These are phyloP conservation scores for Coemansia umbellata DNA, from an alignment of 192 early-diverging fungal genomes.

Conservation along the genomic window DNA sequence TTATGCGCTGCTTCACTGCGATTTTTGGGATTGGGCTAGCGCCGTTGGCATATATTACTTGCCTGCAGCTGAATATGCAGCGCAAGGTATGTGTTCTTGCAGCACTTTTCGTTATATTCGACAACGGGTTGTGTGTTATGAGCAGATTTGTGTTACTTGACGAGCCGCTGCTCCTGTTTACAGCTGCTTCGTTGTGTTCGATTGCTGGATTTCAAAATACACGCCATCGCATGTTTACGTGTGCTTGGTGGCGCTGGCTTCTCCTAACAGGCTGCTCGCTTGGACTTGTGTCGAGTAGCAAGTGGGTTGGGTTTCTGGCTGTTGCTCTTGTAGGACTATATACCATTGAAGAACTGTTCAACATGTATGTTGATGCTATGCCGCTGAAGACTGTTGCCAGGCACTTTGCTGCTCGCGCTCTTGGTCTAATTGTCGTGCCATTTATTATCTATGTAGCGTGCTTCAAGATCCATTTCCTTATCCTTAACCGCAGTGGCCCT, in stretches of 20 bases:
- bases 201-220: constrained; percentile 56
- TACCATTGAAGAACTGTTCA: constrained; percentile 87
- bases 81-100: constrained; percentile 50
- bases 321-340: constrained; percentile 86
- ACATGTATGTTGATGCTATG: constrained; percentile 59
- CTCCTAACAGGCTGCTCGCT: constrained; percentile 58
- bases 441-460: constrained; percentile 72
- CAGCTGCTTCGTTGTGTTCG: constrained; percentile 51
- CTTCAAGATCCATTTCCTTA: constrained; percentile 87
- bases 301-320: constrained; percentile 94
- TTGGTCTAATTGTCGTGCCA: constrained; percentile 83
- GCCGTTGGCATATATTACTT: constrained; percentile 66
- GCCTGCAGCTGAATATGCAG: constrained; percentile 54
- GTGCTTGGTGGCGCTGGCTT: constrained; percentile 64
- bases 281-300: constrained; percentile 63
- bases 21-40: constrained; percentile 62
- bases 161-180: constrained; percentile 68
- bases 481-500: constrained; percentile 75
- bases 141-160: constrained; percentile 67
- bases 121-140: constrained; percentile 61
- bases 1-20: constrained; percentile 63
- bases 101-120: constrained; percentile 56
- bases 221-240: constrained; percentile 53
- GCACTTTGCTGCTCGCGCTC: constrained; percentile 80
- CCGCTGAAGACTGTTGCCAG: constrained; percentile 50